A percentile compares a stretch with the other conserved stretches of the same genome.
These are phyloP conservation scores for Eucalyptus erythrocorys DNA, from an alignment of 345 rosid genomes.

Conservation along the genomic window DNA sequence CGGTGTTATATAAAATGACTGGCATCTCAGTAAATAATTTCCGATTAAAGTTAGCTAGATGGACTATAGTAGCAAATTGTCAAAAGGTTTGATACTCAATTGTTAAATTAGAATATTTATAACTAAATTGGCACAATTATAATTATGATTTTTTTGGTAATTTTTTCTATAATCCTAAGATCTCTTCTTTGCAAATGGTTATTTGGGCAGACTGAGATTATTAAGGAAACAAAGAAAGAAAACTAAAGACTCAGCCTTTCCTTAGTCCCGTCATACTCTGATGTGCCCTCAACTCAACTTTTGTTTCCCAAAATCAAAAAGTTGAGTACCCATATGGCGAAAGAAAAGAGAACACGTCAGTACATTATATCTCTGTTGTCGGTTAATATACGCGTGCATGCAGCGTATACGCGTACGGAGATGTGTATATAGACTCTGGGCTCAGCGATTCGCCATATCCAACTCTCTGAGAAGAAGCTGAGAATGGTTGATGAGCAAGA, in stretches of 20 bases:
- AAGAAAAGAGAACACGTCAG: not conserved
- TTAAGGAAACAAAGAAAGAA: not conserved
- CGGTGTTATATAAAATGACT: rapidly evolving
- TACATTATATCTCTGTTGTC: not conserved
- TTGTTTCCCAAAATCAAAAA: not conserved
- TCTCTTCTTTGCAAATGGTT: not conserved
- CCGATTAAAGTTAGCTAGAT: not conserved
- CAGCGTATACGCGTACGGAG: not conserved
- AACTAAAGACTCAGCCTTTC: not conserved
- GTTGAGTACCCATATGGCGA: not conserved
- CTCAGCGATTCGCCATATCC: not conserved
- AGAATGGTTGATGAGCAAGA: conserved; percentile 51
- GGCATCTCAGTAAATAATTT: not conserved
- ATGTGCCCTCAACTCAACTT: not conserved
- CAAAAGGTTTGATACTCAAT: not conserved
- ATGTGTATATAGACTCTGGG: not conserved
- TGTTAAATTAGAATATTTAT: no score
- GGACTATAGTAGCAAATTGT: not conserved
- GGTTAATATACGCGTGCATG: not conserved
- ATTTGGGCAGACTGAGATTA: not conserved
- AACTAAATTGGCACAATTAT: not conserved
- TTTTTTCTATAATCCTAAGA: not conserved
- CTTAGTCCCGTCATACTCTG: not conserved
- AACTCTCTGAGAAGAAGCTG: not conserved
- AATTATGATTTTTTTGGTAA: no score